Evolutionary conservation across 2,329 filamentous ascomycete species (phyloP), one percentile per base, ranked within the genome.

Genomic region (Sporothrix globosa): DNA sequence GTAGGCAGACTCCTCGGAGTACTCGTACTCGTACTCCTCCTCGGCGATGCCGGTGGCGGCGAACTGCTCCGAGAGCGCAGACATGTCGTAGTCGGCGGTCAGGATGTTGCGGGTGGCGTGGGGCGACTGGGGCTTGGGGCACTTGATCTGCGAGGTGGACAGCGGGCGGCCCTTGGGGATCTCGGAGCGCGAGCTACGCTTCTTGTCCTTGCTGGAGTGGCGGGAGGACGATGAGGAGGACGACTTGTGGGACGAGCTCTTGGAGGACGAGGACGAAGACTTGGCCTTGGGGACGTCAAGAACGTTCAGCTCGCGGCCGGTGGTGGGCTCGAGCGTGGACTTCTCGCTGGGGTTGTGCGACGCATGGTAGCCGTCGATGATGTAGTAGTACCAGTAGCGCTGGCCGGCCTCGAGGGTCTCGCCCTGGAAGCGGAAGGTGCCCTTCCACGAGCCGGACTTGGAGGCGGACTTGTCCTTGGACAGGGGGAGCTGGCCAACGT

Each of bases 361-460:
- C 81, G 97, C 91, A 82, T 97, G 94, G 89, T 97, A 97, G 77
- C 96, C 96, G 81, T 99, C 96, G 82, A 98, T 96, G 89, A 98
- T 97, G 87, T 97, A 99, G 89, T 99, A 99, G 90, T 98, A 99
- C 96, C 96, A 99, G 89, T 98, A 98, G 80, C 95, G 91, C 80
- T 92, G 90, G 80, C 95, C 93, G 77, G 92, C 86, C 85, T 95
- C 90, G 77, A 98, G 88, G 72, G 92, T 95, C 73, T 88, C 83
- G 80, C 91, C 91, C 83, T 96, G 92, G 85, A 99, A 97, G 84
- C 93, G 91, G 86, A 99, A 97, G 78, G 93, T 96, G 79, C 95
- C 96, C 81, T 94, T 92, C 93, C 95, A 98, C 76, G 91, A 91
- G 79, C 93, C 93, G 70, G 91, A 89, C 86, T 97, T 97, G 83